A percentile compares a stretch with the other conserved stretches of the same genome.
phyloP scores from a whole-genome alignment of 2,329 filamentous ascomycete genomes.

The Trichoderma sp. region DNA sequence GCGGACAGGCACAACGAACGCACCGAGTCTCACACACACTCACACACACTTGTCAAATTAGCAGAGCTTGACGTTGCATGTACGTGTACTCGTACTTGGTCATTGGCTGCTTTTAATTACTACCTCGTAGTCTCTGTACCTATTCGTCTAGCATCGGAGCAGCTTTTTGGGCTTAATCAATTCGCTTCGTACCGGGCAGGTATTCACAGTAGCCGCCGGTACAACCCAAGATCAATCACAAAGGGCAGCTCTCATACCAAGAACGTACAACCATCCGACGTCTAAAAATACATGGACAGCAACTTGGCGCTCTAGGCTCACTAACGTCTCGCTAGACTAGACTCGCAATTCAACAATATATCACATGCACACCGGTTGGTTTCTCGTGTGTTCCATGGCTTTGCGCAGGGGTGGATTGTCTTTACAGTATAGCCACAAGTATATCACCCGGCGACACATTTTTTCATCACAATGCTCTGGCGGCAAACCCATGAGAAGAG shows the following conservation, averaged over 20 bases:
- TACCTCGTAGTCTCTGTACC: background rate
- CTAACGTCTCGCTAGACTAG: background rate
- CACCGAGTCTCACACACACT: background rate
- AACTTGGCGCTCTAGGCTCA: background rate
- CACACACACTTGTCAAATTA: background rate
- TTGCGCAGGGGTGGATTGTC: background rate
- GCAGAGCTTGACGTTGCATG: background rate
- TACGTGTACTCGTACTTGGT: background rate
- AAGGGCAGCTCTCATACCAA: background rate
- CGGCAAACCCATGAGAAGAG: background rate
- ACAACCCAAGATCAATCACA: background rate
- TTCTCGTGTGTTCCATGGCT: background rate
- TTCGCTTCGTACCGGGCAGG: background rate
- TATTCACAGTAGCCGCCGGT: background rate
- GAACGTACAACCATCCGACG: background rate
- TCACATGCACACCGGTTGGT: background rate
- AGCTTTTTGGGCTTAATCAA: background rate
- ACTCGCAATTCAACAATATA: background rate
- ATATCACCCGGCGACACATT: background rate
- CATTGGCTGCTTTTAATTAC: background rate
- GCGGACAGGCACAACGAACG: slow-evolving; percentile 14
- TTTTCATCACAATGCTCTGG: background rate
- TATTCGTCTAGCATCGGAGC: background rate
- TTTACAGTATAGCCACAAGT: background rate
- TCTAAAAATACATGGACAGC: background rate